Conservation (phyloP, 768 basidiomycete genomes). For the Fomitopsis serialis region DNA sequence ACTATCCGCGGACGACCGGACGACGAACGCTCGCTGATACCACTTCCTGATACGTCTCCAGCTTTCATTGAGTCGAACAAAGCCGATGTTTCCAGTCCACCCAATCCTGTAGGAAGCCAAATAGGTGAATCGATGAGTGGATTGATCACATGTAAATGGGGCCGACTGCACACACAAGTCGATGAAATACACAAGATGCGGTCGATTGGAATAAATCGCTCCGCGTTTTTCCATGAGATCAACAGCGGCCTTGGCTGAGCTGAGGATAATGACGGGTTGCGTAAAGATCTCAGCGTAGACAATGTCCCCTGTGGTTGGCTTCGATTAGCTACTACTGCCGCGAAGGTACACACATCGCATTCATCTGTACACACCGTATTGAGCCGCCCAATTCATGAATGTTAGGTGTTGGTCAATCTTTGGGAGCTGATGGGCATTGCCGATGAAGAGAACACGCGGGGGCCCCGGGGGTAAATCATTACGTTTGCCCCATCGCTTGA, state of each 20-base stretch:
- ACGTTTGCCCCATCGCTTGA: too few relatives aligned
- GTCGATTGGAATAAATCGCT: constrained; percentile 23
- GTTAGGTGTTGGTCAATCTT: constrained; percentile 2
- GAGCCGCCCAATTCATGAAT: background rate
- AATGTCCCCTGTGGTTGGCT: background rate
- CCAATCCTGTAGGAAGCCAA: background rate
- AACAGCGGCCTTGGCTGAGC: background rate
- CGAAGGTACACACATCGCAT: too few relatives aligned
- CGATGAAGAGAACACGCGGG: background rate
- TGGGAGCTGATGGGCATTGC: constrained; percentile 5
- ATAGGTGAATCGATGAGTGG: too few relatives aligned
- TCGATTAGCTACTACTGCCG: background rate
- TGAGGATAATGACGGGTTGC: background rate
- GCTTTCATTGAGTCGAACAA: background rate
- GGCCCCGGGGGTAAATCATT: constrained; percentile 5
- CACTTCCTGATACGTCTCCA: background rate
- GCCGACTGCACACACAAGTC: too few relatives aligned
- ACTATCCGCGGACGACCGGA: background rate
- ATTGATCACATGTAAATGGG: too few relatives aligned
- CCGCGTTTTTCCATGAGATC: constrained; percentile 20
- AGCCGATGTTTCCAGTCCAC: background rate
- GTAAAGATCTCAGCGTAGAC: background rate
- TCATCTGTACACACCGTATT: background rate
- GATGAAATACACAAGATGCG: too few relatives aligned
- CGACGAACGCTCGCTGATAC: background rate